A percentile compares a stretch with the other conserved stretches of the same genome.
Evolutionary conservation across 768 basidiomycete species (phyloP).

Genomic region (Candolleomyces eurysporus): DNA sequence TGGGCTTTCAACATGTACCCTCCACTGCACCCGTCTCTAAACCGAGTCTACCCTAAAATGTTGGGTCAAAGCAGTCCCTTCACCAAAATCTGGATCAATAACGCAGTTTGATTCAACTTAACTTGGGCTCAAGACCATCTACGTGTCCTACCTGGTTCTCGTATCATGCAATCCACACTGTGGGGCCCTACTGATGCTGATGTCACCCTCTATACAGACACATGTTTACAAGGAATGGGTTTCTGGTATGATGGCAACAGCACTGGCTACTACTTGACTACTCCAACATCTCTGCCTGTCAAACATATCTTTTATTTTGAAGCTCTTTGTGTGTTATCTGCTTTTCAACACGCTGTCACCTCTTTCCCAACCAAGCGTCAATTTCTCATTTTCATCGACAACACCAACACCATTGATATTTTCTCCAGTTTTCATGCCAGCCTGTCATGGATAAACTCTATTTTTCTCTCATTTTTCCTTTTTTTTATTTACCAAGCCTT

Average conservation of each 20-base stretch:
- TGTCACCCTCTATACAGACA: slow-evolving; percentile 22
- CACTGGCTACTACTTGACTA: slow-evolving; percentile 17
- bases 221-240: slow-evolving; percentile 22
- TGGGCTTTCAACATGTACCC: slow-evolving; percentile 42
- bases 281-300: background rate
- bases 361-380: no score
- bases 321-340: slow-evolving; percentile 20
- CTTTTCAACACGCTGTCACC: no score
- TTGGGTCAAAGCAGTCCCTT: slow-evolving; percentile 17
- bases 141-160: slow-evolving; percentile 16
- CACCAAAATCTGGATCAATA: slow-evolving; percentile 26
- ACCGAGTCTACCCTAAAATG: slow-evolving; percentile 32
- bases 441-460: no score
- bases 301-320: slow-evolving; percentile 27
- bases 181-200: slow-evolving; percentile 16
- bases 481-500: no score
- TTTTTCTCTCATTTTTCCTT: no score
- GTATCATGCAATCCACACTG: slow-evolving; percentile 12
- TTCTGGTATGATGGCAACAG: slow-evolving; percentile 22
- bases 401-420: no score
- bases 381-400: no score
- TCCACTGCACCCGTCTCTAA: slow-evolving; percentile 29
- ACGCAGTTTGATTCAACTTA: slow-evolving; percentile 23
- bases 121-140: slow-evolving; percentile 30
- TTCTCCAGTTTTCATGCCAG: no score